Conservation (phyloP, 495 filamentous ascomycete genomes). For the Aspergillus coremiiformis region DNA sequence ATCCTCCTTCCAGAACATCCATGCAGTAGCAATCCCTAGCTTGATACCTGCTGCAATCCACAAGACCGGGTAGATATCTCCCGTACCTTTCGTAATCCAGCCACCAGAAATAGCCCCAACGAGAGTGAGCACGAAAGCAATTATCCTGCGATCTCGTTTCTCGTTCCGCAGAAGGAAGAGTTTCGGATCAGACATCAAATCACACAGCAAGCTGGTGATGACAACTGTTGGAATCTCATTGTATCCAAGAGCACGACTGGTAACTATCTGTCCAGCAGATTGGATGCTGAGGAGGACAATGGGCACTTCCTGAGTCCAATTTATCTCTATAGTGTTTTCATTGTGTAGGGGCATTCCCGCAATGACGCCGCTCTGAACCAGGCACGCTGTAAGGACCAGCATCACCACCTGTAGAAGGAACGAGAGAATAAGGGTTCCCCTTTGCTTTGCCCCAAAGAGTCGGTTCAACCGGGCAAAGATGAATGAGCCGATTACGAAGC, state of each 20-base stretch:
- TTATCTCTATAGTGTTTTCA: not conserved
- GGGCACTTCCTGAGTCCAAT: conserved; percentile 32
- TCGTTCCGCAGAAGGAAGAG: conserved; percentile 48
- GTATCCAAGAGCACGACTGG: conserved; percentile 52
- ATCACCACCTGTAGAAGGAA: conserved; percentile 49
- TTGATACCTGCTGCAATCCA: conserved; percentile 54
- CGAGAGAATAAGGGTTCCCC: conserved; percentile 43
- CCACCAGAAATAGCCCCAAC: conserved; percentile 56
- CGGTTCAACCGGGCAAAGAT: conserved; percentile 31
- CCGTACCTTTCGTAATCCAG: conserved; percentile 49
- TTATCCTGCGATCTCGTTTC: conserved; percentile 55
- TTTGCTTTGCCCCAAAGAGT: conserved; percentile 26
- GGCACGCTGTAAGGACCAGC: conserved; percentile 46
- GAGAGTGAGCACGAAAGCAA: conserved; percentile 48
- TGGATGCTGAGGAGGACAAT: conserved; percentile 61
- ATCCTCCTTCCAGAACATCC: conserved; percentile 31
- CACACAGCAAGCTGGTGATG: conserved; percentile 59
- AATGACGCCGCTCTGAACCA: conserved; percentile 42
- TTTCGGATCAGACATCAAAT: conserved; percentile 52
- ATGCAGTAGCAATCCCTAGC: conserved; percentile 27
- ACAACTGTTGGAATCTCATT: conserved; percentile 67
- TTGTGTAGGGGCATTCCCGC: conserved; percentile 20
- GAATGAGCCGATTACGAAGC: conserved; percentile 47
- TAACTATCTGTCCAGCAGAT: conserved; percentile 61
- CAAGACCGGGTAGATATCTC: conserved; percentile 42